Evolutionary conservation across 495 filamentous ascomycete species (phyloP).

Genomic region (Aspergillus homomorphus): DNA sequence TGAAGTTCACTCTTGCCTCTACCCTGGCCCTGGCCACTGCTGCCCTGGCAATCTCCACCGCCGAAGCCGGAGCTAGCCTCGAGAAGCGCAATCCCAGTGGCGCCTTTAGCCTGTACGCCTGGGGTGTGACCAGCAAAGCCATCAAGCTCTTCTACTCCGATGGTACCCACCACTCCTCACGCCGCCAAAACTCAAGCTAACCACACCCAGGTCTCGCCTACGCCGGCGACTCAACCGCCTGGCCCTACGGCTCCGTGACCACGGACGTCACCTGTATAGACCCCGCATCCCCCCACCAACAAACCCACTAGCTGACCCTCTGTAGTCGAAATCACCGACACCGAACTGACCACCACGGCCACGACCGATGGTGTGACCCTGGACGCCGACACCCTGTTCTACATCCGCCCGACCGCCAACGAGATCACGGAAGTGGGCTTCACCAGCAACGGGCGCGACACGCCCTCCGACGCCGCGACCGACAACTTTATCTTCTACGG

Average conservation of each 20-base stretch:
- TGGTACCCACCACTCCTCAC: not conserved
- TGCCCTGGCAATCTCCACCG: not conserved
- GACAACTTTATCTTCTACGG: not conserved
- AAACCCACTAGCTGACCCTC: not conserved
- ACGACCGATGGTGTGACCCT: conserved; percentile 1
- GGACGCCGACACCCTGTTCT: not conserved
- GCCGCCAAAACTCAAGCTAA: not conserved
- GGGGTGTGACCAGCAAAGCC: not conserved
- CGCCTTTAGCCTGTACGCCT: not conserved
- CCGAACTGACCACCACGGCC: not conserved
- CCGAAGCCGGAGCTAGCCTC: not conserved
- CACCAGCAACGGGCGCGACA: conserved; percentile 1
- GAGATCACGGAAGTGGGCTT: not conserved
- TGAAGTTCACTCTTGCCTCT: conserved; percentile 3
- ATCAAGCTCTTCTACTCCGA: conserved; percentile 4
- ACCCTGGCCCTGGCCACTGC: not conserved
- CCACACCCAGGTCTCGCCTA: not conserved
- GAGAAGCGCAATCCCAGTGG: conserved; percentile 1
- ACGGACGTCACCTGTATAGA: not conserved
- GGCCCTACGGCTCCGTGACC: conserved; percentile 3
- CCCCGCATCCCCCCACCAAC: not conserved
- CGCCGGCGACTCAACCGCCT: conserved; percentile 1
- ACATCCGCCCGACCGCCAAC: not conserved
- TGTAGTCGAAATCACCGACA: not conserved
- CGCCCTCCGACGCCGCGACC: not conserved